These are phyloP conservation scores for Poa pratensis DNA, from an alignment of 176 grass and related monocot species.

Conservation along the genomic window DNA sequence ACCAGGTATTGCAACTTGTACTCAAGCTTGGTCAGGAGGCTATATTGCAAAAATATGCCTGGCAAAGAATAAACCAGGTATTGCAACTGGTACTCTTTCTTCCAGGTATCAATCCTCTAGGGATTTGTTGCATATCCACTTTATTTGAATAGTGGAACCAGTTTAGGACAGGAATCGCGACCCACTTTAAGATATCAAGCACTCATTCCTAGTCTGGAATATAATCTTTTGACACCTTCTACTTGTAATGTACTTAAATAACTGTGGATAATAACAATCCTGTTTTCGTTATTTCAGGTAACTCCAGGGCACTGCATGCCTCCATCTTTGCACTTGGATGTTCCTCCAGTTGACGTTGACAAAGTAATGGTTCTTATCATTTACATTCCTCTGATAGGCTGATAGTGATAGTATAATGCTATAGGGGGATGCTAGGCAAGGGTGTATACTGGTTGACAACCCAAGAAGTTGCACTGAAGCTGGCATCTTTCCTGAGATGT, in stretches of 20 bases:
- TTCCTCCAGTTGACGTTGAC: slow-evolving; percentile 95
- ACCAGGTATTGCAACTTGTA: no score
- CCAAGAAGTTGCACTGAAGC: slow-evolving; percentile 14
- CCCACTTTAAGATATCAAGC: slow-evolving; percentile 11
- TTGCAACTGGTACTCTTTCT: slow-evolving; percentile 7
- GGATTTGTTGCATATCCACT: slow-evolving; percentile 4
- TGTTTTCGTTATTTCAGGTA: slow-evolving; percentile 54
- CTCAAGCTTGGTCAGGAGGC: background rate
- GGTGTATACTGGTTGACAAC: background rate
- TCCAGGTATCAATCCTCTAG: background rate
- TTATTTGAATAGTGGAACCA: no score
- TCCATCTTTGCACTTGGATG: slow-evolving; percentile 59
- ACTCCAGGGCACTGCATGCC: slow-evolving; percentile 46
- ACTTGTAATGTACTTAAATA: slow-evolving; percentile 27
- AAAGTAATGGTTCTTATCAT: slow-evolving; percentile 63
- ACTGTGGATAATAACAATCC: background rate
- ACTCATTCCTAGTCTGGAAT: background rate
- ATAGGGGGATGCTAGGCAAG: slow-evolving; percentile 3
- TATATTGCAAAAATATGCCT: slow-evolving; percentile 8
- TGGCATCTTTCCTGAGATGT: slow-evolving; percentile 28
- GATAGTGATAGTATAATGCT: background rate
- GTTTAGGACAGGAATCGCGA: slow-evolving; percentile 12
- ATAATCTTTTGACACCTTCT: slow-evolving; percentile 29
- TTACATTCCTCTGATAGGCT: slow-evolving; percentile 1
- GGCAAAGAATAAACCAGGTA: slow-evolving; percentile 4